Evolutionary conservation across 108 stramenopile species (phyloP), one percentile per base, ranked within the genome.

Genomic region (Cyclotella distinguenda): DNA sequence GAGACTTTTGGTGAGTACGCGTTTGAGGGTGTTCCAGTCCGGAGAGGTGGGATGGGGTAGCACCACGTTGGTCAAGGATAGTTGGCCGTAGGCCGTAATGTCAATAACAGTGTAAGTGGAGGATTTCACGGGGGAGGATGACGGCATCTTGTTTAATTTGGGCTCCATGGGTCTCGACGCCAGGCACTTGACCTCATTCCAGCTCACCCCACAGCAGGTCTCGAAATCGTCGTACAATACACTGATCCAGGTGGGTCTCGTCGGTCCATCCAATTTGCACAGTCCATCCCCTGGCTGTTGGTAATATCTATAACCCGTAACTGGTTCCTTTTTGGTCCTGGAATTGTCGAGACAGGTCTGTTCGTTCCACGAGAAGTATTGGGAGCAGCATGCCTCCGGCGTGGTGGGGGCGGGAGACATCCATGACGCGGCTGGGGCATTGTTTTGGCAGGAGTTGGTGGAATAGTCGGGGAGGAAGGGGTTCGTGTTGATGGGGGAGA

Each of bases 381-480:
- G 36, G 6, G 43, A n/a, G 28, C 44, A 44, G 46, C 42, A 55
- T 46, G 15, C 31, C 42, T 25, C 40, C 18, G 31, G 21, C 2
- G 66, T 32, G 33, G 35, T 19, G 6, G 53, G 35, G 6, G 12
- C 22, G n/a, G 60, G 27, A 6, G 44, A 16, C 56, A 39, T 26
- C 67, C 67, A 68, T 38, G 55, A 27, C 16, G 46, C 56, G 45
- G 67, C 67, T 10, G 44, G 45, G 13, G 47, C 36, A 28, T 68
- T 56, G 45, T 68, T 68, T 48, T 49, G 33, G 46, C 67, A 68
- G 11, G 50, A n/a, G 34, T 12, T 68, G 56, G 39, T 35, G 23
- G 34, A 12, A 32, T 68, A 68, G 67, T 68, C 67, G 5, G 67
- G 67, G 2, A 68, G 67, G 31, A 57, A 68, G 11, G 67, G 67